phyloP scores from a whole-genome alignment of 2,329 filamentous ascomycete genomes.

The Pseudomassariella vexata region DNA sequence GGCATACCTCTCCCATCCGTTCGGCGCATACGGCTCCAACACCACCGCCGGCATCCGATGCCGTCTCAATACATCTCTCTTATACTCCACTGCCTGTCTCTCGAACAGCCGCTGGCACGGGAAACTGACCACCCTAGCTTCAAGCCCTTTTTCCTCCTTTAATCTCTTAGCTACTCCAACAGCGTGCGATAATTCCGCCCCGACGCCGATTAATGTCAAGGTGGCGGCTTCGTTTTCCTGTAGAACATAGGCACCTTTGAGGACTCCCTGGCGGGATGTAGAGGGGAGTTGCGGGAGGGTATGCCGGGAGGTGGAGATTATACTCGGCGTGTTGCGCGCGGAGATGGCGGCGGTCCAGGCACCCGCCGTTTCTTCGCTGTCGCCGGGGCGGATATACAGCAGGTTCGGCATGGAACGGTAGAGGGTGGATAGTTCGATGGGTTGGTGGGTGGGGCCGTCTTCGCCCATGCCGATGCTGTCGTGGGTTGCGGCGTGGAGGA shows the following conservation, averaged over 20 bases:
- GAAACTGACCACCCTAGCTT: conserved; percentile 35
- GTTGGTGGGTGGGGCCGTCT: conserved; percentile 51
- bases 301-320: conserved; percentile 38
- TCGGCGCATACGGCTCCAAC: conserved; percentile 53
- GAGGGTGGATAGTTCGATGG: conserved; percentile 42
- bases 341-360: conserved; percentile 35
- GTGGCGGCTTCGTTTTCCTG: conserved; percentile 24
- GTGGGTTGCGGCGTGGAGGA: conserved; percentile 48
- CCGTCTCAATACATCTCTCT: conserved; percentile 36
- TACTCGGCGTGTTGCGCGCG: conserved; percentile 26
- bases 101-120: conserved; percentile 39
- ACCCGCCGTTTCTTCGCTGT: conserved; percentile 44
- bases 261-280: conserved; percentile 28
- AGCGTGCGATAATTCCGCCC: conserved; percentile 33
- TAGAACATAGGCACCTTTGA: conserved; percentile 34
- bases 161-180: conserved; percentile 34
- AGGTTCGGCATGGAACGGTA: conserved; percentile 51
- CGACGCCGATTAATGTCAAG: conserved; percentile 32
- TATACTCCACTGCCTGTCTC: conserved; percentile 35
- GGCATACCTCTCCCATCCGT: conserved; percentile 56
- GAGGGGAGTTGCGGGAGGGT: conserved; percentile 27
- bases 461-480: conserved; percentile 49
- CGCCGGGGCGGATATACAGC: conserved; percentile 46
- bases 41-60: conserved; percentile 45
- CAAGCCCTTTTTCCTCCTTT: conserved; percentile 27